Evolutionary conservation across 176 grass and related monocot genomes (phyloP).

Genomic region (Zoysia pacifica): DNA sequence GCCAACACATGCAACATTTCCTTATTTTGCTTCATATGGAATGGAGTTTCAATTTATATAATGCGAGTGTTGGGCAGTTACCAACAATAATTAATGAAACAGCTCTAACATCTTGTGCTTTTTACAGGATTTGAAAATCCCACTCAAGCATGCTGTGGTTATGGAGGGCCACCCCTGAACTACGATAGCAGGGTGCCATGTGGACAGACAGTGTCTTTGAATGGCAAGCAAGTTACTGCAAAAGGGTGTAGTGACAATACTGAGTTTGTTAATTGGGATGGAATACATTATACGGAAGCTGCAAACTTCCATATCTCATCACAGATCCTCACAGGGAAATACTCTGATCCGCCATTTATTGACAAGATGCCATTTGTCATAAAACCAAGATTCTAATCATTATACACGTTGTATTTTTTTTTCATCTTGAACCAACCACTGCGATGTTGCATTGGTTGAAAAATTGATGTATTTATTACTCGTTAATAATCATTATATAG

Average conservation of each 20-base stretch:
- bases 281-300: slow-evolving; percentile 91
- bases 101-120: slow-evolving; percentile 1
- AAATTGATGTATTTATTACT: slow-evolving; percentile 45
- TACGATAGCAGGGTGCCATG: slow-evolving; percentile 75
- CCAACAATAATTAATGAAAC: not conserved
- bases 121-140: slow-evolving; percentile 75
- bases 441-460: slow-evolving; percentile 23
- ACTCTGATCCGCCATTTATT: slow-evolving; percentile 74
- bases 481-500: slow-evolving; percentile 63
- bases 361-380: slow-evolving; percentile 89
- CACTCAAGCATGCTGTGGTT: slow-evolving; percentile 76
- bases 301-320: slow-evolving; percentile 80
- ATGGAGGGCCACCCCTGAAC: slow-evolving; percentile 83
- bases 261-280: slow-evolving; percentile 91
- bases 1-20: not conserved
- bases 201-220: slow-evolving; percentile 65
- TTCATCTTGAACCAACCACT: slow-evolving; percentile 17
- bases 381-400: slow-evolving; percentile 70
- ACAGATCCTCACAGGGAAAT: slow-evolving; percentile 87
- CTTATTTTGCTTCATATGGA: not conserved
- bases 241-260: slow-evolving; percentile 75
- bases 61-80: not conserved
- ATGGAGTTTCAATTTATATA: not conserved
- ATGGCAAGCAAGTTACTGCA: slow-evolving; percentile 64
- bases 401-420: not conserved